These are phyloP conservation scores for Cladorrhinum samala DNA, from an alignment of 495 filamentous ascomycete genomes.

Conservation along the genomic window DNA sequence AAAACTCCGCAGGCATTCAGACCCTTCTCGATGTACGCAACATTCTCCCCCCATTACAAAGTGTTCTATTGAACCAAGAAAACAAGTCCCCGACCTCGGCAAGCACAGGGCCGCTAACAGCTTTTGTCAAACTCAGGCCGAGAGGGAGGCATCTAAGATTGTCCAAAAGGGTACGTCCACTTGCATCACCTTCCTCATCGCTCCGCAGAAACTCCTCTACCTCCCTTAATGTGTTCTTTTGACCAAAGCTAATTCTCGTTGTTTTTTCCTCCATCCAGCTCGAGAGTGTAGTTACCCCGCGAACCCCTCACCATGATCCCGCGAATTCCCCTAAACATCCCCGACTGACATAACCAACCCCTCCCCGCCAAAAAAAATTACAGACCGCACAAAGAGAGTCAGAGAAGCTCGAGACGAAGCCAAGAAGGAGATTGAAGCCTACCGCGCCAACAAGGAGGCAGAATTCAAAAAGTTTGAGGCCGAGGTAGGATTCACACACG, in stretches of 20 bases:
- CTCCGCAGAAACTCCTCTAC: not conserved
- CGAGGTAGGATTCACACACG: conserved; percentile 54
- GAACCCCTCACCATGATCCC: too few species aligned
- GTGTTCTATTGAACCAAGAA: not conserved
- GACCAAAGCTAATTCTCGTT: conserved; percentile 11
- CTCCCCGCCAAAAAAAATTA: too few species aligned
- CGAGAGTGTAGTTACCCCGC: conserved; percentile 36
- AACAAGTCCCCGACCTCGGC: not conserved
- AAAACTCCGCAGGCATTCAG: conserved; percentile 97
- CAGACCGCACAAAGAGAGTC: conserved; percentile 94
- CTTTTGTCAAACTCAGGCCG: conserved; percentile 54
- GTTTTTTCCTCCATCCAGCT: conserved; percentile 11
- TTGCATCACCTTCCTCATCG: not conserved
- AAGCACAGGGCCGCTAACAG: too few species aligned
- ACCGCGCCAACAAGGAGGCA: conserved; percentile 80
- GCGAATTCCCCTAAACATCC: not conserved
- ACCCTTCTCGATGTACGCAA: conserved; percentile 90
- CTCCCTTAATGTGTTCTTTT: not conserved
- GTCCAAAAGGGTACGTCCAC: conserved; percentile 73
- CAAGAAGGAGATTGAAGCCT: conserved; percentile 96
- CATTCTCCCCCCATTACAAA: not conserved
- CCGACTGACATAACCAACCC: not conserved
- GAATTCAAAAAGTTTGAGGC: conserved; percentile 94
- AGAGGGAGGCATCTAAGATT: conserved; percentile 98
- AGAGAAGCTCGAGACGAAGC: conserved; percentile 92